These are phyloP conservation scores for Wickerhamiella allomyrinae DNA, from an alignment of 805 yeast species.

Conservation along the genomic window DNA sequence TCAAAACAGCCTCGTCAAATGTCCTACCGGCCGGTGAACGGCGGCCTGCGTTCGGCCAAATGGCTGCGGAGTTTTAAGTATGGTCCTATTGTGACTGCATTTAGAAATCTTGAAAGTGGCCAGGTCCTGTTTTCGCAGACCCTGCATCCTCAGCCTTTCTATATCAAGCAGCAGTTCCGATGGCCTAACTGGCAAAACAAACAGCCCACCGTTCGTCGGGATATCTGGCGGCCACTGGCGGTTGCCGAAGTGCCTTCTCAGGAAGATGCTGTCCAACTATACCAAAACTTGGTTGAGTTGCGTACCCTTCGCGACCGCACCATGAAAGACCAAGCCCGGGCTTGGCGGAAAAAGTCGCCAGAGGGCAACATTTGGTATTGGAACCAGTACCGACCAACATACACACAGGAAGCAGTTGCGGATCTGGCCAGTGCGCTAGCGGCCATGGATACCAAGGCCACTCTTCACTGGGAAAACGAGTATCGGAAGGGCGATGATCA, in stretches of 20 bases:
- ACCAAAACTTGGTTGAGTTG: conserved; percentile 57
- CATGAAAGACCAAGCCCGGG: conserved; percentile 42
- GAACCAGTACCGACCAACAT: conserved; percentile 81
- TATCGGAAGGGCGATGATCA: conserved; percentile 77
- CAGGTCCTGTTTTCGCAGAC: conserved; percentile 82
- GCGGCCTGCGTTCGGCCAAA: conserved; percentile 38
- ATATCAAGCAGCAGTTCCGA: conserved; percentile 56
- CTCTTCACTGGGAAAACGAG: conserved; percentile 65
- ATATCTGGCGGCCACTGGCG: conserved; percentile 83
- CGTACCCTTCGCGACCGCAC: conserved; percentile 57
- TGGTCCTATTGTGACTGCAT: conserved; percentile 74
- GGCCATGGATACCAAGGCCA: conserved; percentile 35
- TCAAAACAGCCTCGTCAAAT: neutral
- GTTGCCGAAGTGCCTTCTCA: conserved; percentile 34
- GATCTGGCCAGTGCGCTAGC: conserved; percentile 63
- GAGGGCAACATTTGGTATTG: conserved; percentile 77
- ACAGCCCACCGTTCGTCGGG: conserved; percentile 65
- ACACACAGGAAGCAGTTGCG: conserved; percentile 81
- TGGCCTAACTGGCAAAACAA: conserved; percentile 85
- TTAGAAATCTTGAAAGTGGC: conserved; percentile 75
- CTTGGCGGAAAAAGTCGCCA: conserved; percentile 54
- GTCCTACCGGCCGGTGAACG: conserved; percentile 13
- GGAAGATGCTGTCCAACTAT: conserved; percentile 56
- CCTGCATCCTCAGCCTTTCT: conserved; percentile 35
- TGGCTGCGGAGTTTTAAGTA: conserved; percentile 47